Percentiles rank a stretch among this genome's conserved stretches.
These are phyloP conservation scores for Candida tallmaniae DNA, from an alignment of 805 yeast species.

Conservation along the genomic window DNA sequence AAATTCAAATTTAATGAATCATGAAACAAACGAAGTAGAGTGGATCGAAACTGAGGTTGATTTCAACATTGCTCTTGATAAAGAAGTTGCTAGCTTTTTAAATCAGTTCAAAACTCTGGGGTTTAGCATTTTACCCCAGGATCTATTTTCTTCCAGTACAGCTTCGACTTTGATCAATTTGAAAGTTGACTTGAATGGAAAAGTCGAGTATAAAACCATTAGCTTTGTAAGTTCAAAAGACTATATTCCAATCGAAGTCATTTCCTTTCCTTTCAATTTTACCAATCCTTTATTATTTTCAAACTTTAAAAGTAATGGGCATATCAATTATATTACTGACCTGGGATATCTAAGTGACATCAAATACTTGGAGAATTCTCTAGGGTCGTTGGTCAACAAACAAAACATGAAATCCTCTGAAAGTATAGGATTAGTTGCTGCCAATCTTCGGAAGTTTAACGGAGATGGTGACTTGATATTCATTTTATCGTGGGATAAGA, in stretches of 20 bases:
- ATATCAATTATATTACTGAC: slow-evolving; percentile 18
- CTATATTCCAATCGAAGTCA: slow-evolving; percentile 11
- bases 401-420: not conserved
- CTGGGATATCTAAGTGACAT: slow-evolving; percentile 32
- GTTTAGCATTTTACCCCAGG: slow-evolving; percentile 19
- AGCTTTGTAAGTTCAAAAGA: slow-evolving; percentile 3
- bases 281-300: slow-evolving; percentile 28
- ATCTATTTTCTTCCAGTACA: slow-evolving; percentile 5
- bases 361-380: slow-evolving; percentile 43
- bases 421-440: slow-evolving; percentile 36
- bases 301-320: slow-evolving; percentile 19
- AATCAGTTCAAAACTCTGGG: slow-evolving; percentile 18
- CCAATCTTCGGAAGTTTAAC: slow-evolving; percentile 32
- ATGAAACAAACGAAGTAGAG: slow-evolving; percentile 7
- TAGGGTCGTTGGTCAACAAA: slow-evolving; percentile 32
- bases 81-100: slow-evolving; percentile 6
- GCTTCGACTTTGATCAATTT: slow-evolving; percentile 3
- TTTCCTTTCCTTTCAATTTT: slow-evolving; percentile 25
- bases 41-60: slow-evolving; percentile 14
- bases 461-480: slow-evolving; percentile 44
- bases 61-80: slow-evolving; percentile 5
- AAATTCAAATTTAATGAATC: slow-evolving; percentile 5
- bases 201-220: slow-evolving; percentile 2
- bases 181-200: not conserved
- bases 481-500: slow-evolving; percentile 23